Conservation (phyloP, 345 rosid species). For the Eucalyptus marginata region DNA sequence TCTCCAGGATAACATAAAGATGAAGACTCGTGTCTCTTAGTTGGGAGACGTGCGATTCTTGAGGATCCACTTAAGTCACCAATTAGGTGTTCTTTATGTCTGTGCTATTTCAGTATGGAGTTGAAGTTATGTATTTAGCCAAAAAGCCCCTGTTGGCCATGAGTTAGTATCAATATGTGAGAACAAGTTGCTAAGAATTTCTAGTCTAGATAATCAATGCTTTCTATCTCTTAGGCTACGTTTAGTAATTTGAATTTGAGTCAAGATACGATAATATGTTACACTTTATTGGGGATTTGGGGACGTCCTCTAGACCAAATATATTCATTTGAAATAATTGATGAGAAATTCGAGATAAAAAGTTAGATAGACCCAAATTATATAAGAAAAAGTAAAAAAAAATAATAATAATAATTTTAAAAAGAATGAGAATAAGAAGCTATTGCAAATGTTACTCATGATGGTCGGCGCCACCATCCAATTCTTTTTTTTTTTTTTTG, state of each 20-base stretch:
- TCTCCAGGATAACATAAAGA: background rate
- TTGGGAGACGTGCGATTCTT: background rate
- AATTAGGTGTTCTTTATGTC: background rate
- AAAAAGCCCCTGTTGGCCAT: background rate
- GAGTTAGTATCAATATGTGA: background rate
- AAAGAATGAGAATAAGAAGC: background rate
- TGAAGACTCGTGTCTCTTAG: background rate
- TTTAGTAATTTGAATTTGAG: background rate
- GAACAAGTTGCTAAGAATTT: background rate
- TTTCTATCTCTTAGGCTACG: background rate
- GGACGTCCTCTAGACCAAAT: background rate
- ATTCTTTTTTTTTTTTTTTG: background rate
- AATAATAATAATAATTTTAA: background rate
- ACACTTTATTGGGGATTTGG: background rate
- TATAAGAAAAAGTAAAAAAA: background rate
- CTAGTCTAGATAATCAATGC: background rate
- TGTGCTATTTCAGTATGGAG: background rate
- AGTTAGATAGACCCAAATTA: background rate
- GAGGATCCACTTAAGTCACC: background rate
- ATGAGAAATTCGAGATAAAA: background rate
- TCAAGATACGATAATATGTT: fast-evolving
- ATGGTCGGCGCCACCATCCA: background rate
- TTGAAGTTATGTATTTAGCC: background rate
- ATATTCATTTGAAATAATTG: background rate
- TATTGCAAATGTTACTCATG: background rate